Evolutionary conservation across 2,329 filamentous ascomycete genomes (phyloP).

Genomic region (Xylaria sp.): DNA sequence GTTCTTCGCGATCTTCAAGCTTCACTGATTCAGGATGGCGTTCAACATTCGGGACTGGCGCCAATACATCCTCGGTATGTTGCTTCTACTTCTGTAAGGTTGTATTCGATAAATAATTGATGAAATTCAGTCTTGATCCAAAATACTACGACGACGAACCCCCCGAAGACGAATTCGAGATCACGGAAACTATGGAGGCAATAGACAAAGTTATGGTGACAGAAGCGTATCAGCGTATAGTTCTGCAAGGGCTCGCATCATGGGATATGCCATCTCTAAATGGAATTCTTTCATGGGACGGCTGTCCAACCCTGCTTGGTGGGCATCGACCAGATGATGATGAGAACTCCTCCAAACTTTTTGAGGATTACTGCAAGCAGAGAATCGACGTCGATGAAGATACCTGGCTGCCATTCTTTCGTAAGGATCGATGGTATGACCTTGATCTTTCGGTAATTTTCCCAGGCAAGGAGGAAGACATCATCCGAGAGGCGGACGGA

Average conservation of each 20-base stretch:
- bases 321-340: background rate
- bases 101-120: background rate
- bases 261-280: background rate
- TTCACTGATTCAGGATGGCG: background rate
- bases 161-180: background rate
- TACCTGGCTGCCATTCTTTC: constrained; percentile 2
- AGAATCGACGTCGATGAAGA: background rate
- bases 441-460: background rate
- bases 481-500: background rate
- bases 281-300: constrained; percentile 1
- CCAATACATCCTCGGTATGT: background rate
- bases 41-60: constrained; percentile 1
- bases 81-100: background rate
- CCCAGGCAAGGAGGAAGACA: background rate
- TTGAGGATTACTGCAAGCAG: background rate
- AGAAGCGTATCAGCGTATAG: background rate
- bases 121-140: background rate
- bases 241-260: background rate
- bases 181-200: background rate
- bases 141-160: background rate
- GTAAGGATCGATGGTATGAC: background rate
- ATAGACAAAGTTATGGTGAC: background rate
- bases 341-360: background rate
- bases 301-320: background rate
- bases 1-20: fast-evolving